Evolutionary conservation across 2,329 filamentous ascomycete species (phyloP).

Genomic region (Periconia sp.): DNA sequence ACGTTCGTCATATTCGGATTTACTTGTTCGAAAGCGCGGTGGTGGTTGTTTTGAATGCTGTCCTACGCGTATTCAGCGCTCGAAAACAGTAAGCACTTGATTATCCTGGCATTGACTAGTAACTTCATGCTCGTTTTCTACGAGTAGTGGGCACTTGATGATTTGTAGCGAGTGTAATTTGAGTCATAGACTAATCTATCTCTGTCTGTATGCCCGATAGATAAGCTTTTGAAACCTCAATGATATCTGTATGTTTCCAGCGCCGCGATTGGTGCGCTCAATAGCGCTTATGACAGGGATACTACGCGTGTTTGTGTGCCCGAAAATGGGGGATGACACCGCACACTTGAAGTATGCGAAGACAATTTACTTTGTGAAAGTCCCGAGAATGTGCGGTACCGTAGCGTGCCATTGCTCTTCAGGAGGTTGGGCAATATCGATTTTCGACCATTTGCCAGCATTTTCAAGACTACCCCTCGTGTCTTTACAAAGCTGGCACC

Average conservation of each 20-base stretch:
- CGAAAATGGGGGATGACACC: too few species aligned
- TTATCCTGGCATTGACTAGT: too few species aligned
- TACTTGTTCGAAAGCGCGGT: neutral
- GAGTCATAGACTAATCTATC: too few species aligned
- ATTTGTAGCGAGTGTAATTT: too few species aligned
- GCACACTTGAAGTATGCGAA: neutral
- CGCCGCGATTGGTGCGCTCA: too few species aligned
- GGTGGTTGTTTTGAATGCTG: neutral
- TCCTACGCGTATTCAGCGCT: neutral
- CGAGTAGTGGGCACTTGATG: too few species aligned
- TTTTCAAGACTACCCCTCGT: slow-evolving; percentile 11
- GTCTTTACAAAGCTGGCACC: slow-evolving; percentile 19
- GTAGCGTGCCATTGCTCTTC: slow-evolving; percentile 14
- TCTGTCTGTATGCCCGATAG: too few species aligned
- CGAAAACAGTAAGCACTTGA: neutral
- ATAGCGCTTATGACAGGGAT: too few species aligned
- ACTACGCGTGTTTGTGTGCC: too few species aligned
- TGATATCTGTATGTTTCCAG: too few species aligned
- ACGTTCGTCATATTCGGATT: slow-evolving; percentile 1
- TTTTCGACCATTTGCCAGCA: slow-evolving; percentile 16
- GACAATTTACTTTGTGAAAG: slow-evolving; percentile 13
- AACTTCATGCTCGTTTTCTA: too few species aligned
- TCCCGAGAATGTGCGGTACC: slow-evolving; percentile 17
- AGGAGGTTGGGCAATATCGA: slow-evolving; percentile 17
- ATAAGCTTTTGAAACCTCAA: too few species aligned